Base-by-base conservation (phyloP, 208 protist species). In the Trypanosoma mega region DNA sequence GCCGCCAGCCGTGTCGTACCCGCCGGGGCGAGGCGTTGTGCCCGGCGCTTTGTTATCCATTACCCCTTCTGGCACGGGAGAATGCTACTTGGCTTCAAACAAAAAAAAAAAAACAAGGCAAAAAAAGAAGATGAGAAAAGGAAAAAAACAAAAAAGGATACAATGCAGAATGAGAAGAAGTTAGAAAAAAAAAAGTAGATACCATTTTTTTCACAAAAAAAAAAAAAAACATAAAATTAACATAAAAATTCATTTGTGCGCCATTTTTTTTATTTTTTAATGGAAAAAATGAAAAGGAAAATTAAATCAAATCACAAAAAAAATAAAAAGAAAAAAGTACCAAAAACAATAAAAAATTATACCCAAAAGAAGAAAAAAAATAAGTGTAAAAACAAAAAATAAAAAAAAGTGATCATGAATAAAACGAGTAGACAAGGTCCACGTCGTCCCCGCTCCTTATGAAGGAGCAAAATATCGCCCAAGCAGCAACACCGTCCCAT, bases 21-120 rank as follows among this genome's bases (percentile, higher is more conserved):
- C 87, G 49, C 74, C 83, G 29, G 78, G 50, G 30, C 83, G 80
- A 6, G 74, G 63, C 9, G 58, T 64, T 12, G 83, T 94, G 5
- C 83, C 87, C 2, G 87, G 83, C 23, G 83, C 83, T 65, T 91
- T 91, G 75, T 91, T 88, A 23, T 89, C 81, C 87, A 94, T 89
- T 23, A 39, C 34, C 14, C 60, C 37, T 55, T 14, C 31, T 45
- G 16, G 23, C n/a, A 57, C 0, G 44, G 18, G 2, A 27, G 24
- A 31, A 29, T 48, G 6, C 3, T 46, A 16, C 12, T 39, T 26
- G 0, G 31, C 21, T 44, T 16, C 27, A 21, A 18, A 60, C 41
- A 45, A 36, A 45, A 54, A 47, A 62, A 54, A 48, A 45, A 45
- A 64, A 58, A 54, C 34, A 44, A 34, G 33, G 37, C 43, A 59